Evolutionary conservation across 139 green algal species (phyloP).

Genomic region (Coccomyxa sp.): DNA sequence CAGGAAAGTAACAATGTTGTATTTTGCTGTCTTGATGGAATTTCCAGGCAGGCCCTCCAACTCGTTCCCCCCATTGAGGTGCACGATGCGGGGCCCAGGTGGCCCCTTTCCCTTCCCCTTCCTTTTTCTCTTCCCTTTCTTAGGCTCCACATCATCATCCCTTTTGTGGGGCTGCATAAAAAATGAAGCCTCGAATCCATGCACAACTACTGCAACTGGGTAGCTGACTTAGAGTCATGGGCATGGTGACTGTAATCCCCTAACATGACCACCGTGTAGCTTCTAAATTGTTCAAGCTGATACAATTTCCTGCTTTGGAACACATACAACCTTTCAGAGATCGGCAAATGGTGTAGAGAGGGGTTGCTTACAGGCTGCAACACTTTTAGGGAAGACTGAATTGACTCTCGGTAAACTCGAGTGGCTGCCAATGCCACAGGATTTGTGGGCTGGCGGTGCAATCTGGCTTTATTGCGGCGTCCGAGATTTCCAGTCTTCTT

Average conservation of each 20-base stretch:
- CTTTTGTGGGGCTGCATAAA: neutral
- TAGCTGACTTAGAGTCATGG: too few relatives aligned
- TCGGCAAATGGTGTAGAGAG: too few relatives aligned
- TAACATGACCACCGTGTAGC: too few relatives aligned
- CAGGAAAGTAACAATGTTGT: constrained; percentile 72
- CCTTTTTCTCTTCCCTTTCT: neutral
- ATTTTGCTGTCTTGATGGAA: constrained; percentile 71
- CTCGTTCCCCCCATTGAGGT: neutral
- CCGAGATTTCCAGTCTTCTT: neutral
- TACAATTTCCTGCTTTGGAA: too few relatives aligned
- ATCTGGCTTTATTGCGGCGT: neutral
- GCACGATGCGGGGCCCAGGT: neutral
- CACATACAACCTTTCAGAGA: too few relatives aligned
- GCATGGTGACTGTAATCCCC: too few relatives aligned
- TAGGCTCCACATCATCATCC: neutral
- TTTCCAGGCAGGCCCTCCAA: constrained; percentile 28
- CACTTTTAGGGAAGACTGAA: neutral
- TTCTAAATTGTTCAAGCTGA: too few relatives aligned
- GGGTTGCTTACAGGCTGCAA: neutral
- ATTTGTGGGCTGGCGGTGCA: neutral
- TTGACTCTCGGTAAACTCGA: neutral
- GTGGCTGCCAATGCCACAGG: neutral
- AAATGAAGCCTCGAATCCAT: too few relatives aligned
- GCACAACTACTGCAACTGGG: too few relatives aligned
- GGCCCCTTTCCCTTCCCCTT: neutral